Evolutionary conservation across 2,329 filamentous ascomycete genomes (phyloP).

Genomic region (Hypoxylon sp.): DNA sequence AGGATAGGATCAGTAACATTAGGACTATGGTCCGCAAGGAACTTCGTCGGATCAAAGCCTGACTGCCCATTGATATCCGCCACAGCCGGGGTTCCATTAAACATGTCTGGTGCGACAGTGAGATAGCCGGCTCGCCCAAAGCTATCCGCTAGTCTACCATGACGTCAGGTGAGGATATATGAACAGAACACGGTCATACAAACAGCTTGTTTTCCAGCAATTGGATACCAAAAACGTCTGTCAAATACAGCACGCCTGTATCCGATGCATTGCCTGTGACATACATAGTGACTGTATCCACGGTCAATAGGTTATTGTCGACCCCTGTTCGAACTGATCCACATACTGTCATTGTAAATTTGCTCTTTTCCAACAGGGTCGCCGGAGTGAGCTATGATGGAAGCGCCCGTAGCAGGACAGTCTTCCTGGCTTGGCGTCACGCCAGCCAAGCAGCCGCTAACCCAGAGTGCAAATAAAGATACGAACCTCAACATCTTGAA

Average conservation of each 20-base stretch:
- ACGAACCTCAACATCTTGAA: slow-evolving; percentile 45
- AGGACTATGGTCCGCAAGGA: slow-evolving; percentile 58
- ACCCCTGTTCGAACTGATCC: not conserved
- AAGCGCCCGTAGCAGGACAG: slow-evolving; percentile 49
- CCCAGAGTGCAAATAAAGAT: slow-evolving; percentile 46
- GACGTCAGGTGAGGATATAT: slow-evolving; percentile 19
- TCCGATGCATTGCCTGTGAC: slow-evolving; percentile 52
- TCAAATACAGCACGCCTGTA: slow-evolving; percentile 54
- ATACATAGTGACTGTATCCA: slow-evolving; percentile 53
- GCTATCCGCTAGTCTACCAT: slow-evolving; percentile 54
- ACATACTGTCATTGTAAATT: slow-evolving; percentile 51
- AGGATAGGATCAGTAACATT: slow-evolving; percentile 64
- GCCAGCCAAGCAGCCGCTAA: slow-evolving; percentile 32
- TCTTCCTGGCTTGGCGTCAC: slow-evolving; percentile 27
- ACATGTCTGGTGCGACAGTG: slow-evolving; percentile 56
- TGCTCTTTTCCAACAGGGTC: slow-evolving; percentile 52
- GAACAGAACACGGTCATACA: slow-evolving; percentile 2
- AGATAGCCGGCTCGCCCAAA: slow-evolving; percentile 57
- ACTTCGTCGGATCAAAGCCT: slow-evolving; percentile 46
- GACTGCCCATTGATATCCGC: slow-evolving; percentile 52
- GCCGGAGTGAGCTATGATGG: slow-evolving; percentile 52
- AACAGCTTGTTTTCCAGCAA: slow-evolving; percentile 53
- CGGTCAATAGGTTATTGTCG: slow-evolving; percentile 24
- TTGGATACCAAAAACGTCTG: slow-evolving; percentile 55
- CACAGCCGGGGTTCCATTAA: slow-evolving; percentile 54